phyloP scores from a whole-genome alignment of 1,139 yeast species.

The Lipomyces yarrowii region DNA sequence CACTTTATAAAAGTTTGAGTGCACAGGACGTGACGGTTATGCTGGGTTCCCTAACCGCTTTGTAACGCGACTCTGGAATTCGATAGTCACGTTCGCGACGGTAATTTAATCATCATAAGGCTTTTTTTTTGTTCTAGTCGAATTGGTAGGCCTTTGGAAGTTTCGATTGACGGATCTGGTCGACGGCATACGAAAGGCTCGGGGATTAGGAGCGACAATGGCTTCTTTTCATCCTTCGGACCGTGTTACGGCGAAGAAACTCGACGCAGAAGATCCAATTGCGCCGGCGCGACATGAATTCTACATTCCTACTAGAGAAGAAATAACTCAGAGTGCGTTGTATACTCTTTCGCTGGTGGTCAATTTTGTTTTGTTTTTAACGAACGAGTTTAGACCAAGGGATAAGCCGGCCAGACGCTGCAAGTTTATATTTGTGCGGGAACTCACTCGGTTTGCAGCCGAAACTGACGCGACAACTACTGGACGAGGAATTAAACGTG shows the following conservation, averaged over 20 bases:
- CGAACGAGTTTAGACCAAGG: constrained; percentile 7
- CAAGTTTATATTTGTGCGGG: constrained; percentile 72
- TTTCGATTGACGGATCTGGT: background rate
- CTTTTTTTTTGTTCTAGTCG: background rate
- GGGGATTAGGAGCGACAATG: background rate
- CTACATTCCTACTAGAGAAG: constrained; percentile 22
- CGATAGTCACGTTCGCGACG: too few relatives aligned
- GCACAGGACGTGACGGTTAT: background rate
- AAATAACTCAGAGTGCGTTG: constrained; percentile 25
- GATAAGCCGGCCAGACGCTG: constrained; percentile 13
- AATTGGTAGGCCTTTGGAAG: background rate
- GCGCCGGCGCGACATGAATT: constrained; percentile 16
- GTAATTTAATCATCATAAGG: too few relatives aligned
- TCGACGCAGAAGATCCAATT: constrained; percentile 22
- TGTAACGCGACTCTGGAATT: too few relatives aligned
- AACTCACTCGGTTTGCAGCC: constrained; percentile 94
- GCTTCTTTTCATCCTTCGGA: background rate
- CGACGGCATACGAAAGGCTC: background rate
- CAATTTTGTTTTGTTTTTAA: background rate
- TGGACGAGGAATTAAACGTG: constrained; percentile 70
- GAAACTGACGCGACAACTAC: constrained; percentile 55
- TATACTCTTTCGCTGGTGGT: background rate
- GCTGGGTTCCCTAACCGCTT: background rate
- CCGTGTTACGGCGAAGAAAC: constrained; percentile 9
- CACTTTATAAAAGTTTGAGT: background rate